These are phyloP conservation scores for Cryphonectria nitschkei DNA, from an alignment of 2,329 filamentous ascomycete genomes.

Conservation along the genomic window DNA sequence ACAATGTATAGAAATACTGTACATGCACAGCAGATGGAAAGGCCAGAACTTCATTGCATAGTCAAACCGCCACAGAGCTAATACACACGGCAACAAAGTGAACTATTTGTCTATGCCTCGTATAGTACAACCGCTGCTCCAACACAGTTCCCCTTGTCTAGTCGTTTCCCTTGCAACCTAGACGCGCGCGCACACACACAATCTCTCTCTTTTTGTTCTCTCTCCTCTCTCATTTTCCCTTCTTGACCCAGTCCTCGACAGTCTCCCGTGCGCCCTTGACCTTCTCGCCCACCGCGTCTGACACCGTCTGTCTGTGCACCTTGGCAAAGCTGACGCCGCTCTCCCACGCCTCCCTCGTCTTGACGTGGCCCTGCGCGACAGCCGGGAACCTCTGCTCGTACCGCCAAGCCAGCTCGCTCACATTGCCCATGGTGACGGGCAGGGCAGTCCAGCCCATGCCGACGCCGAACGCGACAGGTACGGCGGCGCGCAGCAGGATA, in stretches of 20 bases:
- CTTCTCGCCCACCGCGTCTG: slow-evolving; percentile 78
- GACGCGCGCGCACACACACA: too few relatives aligned
- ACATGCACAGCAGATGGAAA: background rate
- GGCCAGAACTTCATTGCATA: background rate
- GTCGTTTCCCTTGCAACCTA: background rate
- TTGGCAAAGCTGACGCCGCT: slow-evolving; percentile 74
- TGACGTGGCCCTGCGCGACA: slow-evolving; percentile 79
- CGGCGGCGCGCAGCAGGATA: slow-evolving; percentile 75
- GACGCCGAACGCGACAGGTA: slow-evolving; percentile 80
- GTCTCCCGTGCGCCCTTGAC: slow-evolving; percentile 74
- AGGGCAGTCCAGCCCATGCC: slow-evolving; percentile 83
- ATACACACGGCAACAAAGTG: background rate
- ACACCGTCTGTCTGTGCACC: slow-evolving; percentile 72
- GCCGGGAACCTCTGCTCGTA: slow-evolving; percentile 90
- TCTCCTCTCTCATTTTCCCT: slow-evolving; percentile 68
- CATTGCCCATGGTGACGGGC: slow-evolving; percentile 88
- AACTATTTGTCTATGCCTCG: background rate
- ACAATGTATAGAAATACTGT: background rate
- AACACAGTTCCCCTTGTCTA: background rate
- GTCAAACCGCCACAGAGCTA: background rate
- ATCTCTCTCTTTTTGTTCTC: background rate
- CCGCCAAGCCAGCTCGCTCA: slow-evolving; percentile 83
- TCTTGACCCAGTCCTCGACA: slow-evolving; percentile 88
- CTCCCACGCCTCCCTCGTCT: slow-evolving; percentile 69
- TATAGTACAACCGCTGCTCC: background rate